Base-by-base conservation (phyloP, 2,329 filamentous ascomycete species). In the Ilyonectria robusta region DNA sequence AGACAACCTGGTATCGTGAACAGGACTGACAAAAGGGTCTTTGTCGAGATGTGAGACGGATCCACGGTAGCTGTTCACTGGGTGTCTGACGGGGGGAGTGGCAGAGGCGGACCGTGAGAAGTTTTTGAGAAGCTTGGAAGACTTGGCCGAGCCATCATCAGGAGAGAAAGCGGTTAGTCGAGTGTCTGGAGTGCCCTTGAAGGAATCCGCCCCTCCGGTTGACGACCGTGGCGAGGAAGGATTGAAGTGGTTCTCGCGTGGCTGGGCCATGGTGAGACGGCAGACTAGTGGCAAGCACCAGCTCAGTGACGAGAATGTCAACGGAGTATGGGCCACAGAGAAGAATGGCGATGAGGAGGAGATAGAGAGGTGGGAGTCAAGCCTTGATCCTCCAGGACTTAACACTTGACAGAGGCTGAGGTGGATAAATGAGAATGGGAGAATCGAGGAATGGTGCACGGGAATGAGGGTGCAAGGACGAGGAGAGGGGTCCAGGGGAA, bases 111-210 rank as follows among this genome's bases (percentile, higher is more conserved):
- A 74, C 13, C 77, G 66, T 46, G 71, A 75, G 44, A 83, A 72
- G 9, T 77, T 72, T 31, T 81, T 80, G 17, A 80, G 69, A 19
- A 78, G 71, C 65, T 81, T 82, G 17, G 79, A 78, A 21, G 84
- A 84, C 70, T 84, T 85, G 42, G 81, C 79, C 15, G 85, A 84
- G 58, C 79, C 63, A 46, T 89, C 88, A 17, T 89, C 87, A 0
- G 90, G 89, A 4, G 90, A 92, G 75, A 92, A 92, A 6, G 86
- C 81, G 6, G 90, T 91, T 47, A 91, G 71, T 56, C 86, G 87
- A 8, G 90, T 92, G 65, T 91, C 89, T 0, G 91, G 91, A 6
- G 91, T 93, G 17, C 86, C 87, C 71, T 88, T 86, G 74, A 84
- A 86, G 11, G 90, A 91, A 58, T 88, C 87, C 35, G 83, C 84